phyloP scores from a whole-genome alignment of 2,329 filamentous ascomycete species.

The Colletotrichum sp. region DNA sequence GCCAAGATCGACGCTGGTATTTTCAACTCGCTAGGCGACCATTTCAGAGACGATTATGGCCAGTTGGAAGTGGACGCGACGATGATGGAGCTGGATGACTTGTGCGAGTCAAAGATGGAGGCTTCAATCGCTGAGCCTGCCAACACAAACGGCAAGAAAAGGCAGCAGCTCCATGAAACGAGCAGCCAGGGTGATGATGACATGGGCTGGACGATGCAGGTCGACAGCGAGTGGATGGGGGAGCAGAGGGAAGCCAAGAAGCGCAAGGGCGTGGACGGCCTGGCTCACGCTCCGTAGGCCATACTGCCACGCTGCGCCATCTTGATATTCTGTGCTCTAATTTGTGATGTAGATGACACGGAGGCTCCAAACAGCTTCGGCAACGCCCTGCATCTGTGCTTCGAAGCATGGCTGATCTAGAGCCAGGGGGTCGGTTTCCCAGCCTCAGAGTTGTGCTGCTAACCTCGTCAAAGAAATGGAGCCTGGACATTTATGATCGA shows the following conservation, averaged over 20 bases:
- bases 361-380: not conserved
- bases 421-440: not conserved
- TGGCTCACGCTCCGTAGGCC: not conserved
- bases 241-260: not conserved
- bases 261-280: not conserved
- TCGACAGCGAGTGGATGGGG: not conserved
- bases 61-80: not conserved
- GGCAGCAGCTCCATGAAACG: not conserved
- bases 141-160: not conserved
- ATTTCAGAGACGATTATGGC: not conserved
- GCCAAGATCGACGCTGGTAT: not conserved
- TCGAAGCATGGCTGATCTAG: not conserved
- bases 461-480: not conserved
- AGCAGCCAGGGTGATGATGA: not conserved
- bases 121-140: not conserved
- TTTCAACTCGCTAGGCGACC: not conserved
- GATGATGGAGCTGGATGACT: not conserved
- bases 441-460: not conserved
- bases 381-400: not conserved
- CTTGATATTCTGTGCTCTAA: not conserved
- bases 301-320: not conserved
- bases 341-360: not conserved
- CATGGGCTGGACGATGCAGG: not conserved
- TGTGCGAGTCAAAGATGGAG: not conserved
- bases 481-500: not conserved